Base-by-base conservation (phyloP, 2,329 filamentous ascomycete genomes). In the Ophiosphaerella korrae region DNA sequence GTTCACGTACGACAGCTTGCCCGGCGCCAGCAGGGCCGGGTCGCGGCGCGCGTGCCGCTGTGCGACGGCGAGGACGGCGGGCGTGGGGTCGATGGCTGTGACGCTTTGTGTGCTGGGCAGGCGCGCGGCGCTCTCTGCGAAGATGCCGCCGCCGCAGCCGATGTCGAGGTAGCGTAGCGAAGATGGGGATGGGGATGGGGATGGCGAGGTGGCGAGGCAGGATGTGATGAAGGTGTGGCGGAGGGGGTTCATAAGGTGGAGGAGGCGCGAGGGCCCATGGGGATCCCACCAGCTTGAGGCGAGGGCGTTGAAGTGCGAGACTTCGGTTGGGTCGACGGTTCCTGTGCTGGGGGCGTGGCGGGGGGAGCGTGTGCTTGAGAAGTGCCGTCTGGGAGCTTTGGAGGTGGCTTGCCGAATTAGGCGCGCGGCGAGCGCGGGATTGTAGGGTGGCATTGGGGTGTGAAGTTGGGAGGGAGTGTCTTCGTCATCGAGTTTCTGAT, bases 241-340 rank as follows among this genome's bases (percentile, higher is more conserved):
- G 39, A 96, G 84, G 1, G 94, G 94, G 77, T 99, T 97, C 93
- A 99, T 97, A 61, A 96, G 87, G 75, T 99, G 94, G 2, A 99
- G 85, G 51, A 97, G 86, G 34, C 93, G 86, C 3, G 92, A 97
- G 6, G 93, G 88, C 44, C 94, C 94, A 70, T 96, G 87, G 1
- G 93, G 90, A 75, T 97, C 92, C 94, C 94, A 99, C 94, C 94
- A 99, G 66, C 88, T 88, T 60, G 89, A 90, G 59, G 94, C 94
- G 67, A 99, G 90, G 57, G 86, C 86, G 68, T 92, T 92, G 83
- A 99, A 99, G 79, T 99, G 94, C 14, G 89, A 89, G 58, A 99
- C 85, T 78, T 99, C 93, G 60, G 88, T 84, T 45, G 89, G 84
- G 66, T 95, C 95, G 75, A 99, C 70, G 16, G 72, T 73, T 26